Evolutionary conservation across 257 asterid genomes (phyloP).

Genomic region (Knoxia roxburghii): DNA sequence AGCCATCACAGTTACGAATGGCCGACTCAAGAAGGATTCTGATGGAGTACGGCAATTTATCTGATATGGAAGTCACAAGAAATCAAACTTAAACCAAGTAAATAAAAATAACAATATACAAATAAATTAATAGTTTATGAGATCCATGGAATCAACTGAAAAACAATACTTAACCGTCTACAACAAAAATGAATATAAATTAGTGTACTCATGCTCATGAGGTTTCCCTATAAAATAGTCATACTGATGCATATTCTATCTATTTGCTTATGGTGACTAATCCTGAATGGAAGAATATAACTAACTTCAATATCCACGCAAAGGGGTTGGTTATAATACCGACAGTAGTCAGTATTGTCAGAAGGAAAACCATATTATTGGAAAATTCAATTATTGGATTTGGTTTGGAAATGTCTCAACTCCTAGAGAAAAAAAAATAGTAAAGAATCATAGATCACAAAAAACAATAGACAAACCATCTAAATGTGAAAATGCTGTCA

Average conservation of each 20-base stretch:
- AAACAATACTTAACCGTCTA: too few species aligned
- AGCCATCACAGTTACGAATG: constrained; percentile 89
- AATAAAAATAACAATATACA: not conserved
- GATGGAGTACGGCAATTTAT: constrained; percentile 88
- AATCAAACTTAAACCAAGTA: not conserved
- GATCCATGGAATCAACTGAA: not conserved
- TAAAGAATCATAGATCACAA: not conserved
- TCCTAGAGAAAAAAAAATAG: not conserved
- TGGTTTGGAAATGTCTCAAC: not conserved
- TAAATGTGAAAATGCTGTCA: not conserved
- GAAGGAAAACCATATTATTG: not conserved
- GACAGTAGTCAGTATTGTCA: not conserved
- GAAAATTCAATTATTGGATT: not conserved
- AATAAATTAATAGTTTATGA: constrained; percentile 1
- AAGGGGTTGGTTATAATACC: not conserved
- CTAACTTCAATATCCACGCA: not conserved
- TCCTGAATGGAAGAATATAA: not conserved
- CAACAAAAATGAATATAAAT: not conserved
- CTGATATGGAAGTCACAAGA: constrained; percentile 34
- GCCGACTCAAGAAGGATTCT: constrained; percentile 93
- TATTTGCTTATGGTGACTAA: not conserved
- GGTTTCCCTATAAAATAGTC: not conserved
- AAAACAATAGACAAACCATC: not conserved
- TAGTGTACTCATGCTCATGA: not conserved
- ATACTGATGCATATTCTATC: not conserved